A percentile compares a stretch with the other conserved stretches of the same genome.
Conservation (phyloP, 345 rosid genomes). For the Populus deltoides region DNA sequence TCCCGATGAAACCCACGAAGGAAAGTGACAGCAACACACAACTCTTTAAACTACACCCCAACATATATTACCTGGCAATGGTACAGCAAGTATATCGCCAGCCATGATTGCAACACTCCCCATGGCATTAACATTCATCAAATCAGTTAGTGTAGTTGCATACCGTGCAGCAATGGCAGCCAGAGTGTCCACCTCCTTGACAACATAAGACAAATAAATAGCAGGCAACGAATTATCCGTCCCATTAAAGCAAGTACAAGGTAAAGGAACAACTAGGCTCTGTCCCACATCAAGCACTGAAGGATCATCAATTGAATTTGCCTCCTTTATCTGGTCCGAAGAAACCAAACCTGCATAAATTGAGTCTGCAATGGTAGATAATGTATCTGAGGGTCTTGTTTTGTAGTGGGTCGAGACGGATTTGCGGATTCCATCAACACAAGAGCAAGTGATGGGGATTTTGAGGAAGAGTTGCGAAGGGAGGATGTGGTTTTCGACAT, state of each 20-base stretch:
- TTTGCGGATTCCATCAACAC: conserved; percentile 88
- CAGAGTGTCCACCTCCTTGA: conserved; percentile 59
- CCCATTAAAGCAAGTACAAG: conserved; percentile 90
- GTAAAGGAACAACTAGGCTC: conserved; percentile 73
- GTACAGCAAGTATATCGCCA: conserved; percentile 84
- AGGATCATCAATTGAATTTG: conserved; percentile 64
- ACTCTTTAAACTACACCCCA: background rate
- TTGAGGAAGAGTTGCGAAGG: conserved; percentile 78
- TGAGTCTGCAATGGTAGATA: conserved; percentile 56
- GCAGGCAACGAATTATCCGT: conserved; percentile 83
- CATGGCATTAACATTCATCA: conserved; percentile 93
- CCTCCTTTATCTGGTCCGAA: conserved; percentile 81
- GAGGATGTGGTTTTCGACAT: conserved; percentile 87
- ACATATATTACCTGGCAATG: conserved; percentile 59
- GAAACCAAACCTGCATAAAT: conserved; percentile 82
- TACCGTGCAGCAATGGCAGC: conserved; percentile 67
- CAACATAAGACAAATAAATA: conserved; percentile 79
- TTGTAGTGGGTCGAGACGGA: conserved; percentile 74
- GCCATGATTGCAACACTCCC: conserved; percentile 64
- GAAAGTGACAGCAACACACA: background rate
- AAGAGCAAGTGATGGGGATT: conserved; percentile 75
- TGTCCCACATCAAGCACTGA: conserved; percentile 70
- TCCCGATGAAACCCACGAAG: background rate
- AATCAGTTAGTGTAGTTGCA: conserved; percentile 72
- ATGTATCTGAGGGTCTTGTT: conserved; percentile 76